Evolutionary conservation across 768 basidiomycete species (phyloP), one percentile per base, ranked within the genome.

Genomic region (Tricholomella constricta): DNA sequence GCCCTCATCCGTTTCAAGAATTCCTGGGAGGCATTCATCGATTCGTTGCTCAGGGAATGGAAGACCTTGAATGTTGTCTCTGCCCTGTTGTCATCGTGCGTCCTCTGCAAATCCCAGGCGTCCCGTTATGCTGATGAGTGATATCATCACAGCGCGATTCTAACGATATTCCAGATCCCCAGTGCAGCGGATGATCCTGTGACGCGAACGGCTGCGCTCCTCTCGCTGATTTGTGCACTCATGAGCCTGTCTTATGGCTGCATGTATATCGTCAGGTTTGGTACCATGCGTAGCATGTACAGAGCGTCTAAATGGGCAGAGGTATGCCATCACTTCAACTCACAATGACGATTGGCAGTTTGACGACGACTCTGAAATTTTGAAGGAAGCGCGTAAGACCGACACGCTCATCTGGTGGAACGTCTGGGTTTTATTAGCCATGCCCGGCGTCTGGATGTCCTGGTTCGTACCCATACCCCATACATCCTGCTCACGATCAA

Each of bases 361-460:
- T 11, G 8, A 7, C 1, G 3, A 11, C 14, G 19, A 3, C 26
- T 40, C n/a, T 19, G n/a, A 20, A 2, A 12, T 31, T 23, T 17
- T 26, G n/a, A 35, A 87, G 85, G 84, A 89, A 62, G 84, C 86
- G 7, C 77, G 72, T 65, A 50, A 73, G 45, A 61, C 63, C 2
- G 48, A 63, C 31, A 65, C 68, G 0, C 41, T 58, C 20, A 67
- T 69, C 4, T 63, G 60, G 62, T 69, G 84, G 84, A 86, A 86
- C 51, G 79, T 86, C 12, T 86, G 84, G 83, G 78, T 85, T 5
- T 52, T 86, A 9, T 70, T 85, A 36, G 78, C 84, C 2, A 75
- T 85, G 72, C 88, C 88, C 1, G 82, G 78, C 0, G 68, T 88
- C 4, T 89, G 86, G 83, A 78, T 89, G 51, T 78, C 85, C 5